Base-by-base conservation (phyloP, 83 land plant genomes). In the Thuja plicata region DNA sequence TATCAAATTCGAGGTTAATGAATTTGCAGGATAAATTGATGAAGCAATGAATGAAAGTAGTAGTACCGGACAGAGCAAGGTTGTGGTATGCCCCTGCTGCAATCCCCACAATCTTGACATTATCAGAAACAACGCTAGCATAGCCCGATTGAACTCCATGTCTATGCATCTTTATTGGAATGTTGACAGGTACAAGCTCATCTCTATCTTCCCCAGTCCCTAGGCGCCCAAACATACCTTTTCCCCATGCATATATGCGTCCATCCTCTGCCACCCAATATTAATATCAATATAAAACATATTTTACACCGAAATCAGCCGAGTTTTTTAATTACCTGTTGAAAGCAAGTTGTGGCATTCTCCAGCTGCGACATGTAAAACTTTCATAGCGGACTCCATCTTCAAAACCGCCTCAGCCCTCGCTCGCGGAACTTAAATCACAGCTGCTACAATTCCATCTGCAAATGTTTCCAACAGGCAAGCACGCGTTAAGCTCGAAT, bases 31-130 rank as follows among this genome's bases (percentile, higher is more conserved):
- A 54, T 13, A 54, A 54, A 15, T 54, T 15, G 19, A 54, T 54
- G 19, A 54, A 15, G 57, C 57, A 54, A 81, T 2, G 40, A 48
- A 78, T 10, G 45, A 8, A 84, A n/a, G 35, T 46, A 50, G 32
- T 60, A 94, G 57, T 54, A 54, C 98, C 98, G 85, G 92, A 89
- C 84, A 97, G 88, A 50, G 98, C 97, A 71, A 97, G 94, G 82
- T 94, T 97, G 86, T 97, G 98, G 85, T 97, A 97, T 66, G 97
- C 93, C 46, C 98, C 98, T 50, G 98, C 97, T 35, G 98, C 95
- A 57, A 97, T 80, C 60, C 87, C 94, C 0, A 93, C 93, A 74
- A 95, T 88, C 87, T 91, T 94, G 24, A 74, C 52, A 50, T 86
- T 3, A 13, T 52, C 71, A 6, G 9, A 15, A 41, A 76, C 89